These are phyloP conservation scores for Silene conica DNA, from an alignment of 148 eudicot species.

Conservation along the genomic window DNA sequence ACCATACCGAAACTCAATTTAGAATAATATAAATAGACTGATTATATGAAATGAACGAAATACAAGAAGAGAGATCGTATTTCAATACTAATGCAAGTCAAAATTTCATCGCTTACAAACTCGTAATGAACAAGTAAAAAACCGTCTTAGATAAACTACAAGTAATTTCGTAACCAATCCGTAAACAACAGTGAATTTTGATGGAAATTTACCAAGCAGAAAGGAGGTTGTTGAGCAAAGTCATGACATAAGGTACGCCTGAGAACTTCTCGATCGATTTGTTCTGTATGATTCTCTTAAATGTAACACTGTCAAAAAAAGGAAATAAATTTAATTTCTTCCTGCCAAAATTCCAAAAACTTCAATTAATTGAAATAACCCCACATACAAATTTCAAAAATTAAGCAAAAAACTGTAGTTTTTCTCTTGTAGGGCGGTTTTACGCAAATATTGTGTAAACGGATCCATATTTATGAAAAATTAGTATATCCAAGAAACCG, in stretches of 20 bases:
- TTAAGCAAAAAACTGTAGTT: not conserved
- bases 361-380: not conserved
- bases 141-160: not conserved
- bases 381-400: conserved; percentile 19
- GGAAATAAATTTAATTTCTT: not conserved
- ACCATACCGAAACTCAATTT: not conserved
- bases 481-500: not conserved
- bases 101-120: not conserved
- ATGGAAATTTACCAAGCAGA: conserved; percentile 51
- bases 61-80: no score
- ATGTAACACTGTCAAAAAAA: conserved; percentile 45
- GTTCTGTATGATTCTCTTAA: conserved; percentile 58
- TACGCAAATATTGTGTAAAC: not conserved
- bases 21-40: not conserved
- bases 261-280: conserved; percentile 69
- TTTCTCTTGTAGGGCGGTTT: not conserved
- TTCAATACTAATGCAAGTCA: no score
- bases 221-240: conserved; percentile 72
- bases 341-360: not conserved
- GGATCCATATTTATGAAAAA: not conserved
- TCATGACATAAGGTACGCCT: conserved; percentile 71
- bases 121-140: conserved; percentile 1
- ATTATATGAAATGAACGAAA: not conserved
- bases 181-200: no score
- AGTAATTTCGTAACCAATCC: not conserved